Conservation (phyloP, 2,329 filamentous ascomycete genomes). For the Amylocarpus encephaloides region DNA sequence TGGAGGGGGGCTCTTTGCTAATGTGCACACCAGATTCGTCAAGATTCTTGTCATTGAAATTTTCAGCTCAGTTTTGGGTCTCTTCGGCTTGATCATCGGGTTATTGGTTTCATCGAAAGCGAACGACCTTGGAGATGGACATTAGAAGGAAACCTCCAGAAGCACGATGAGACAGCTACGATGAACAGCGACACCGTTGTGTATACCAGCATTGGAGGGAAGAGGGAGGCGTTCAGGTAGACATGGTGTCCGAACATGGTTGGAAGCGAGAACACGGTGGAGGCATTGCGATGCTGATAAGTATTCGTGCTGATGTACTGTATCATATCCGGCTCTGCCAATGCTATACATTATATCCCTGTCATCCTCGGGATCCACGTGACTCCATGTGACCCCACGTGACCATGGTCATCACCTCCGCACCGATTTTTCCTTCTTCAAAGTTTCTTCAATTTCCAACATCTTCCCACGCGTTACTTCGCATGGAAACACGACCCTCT, state of each 20-base stretch:
- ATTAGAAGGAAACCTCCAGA: background rate
- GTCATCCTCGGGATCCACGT: too few species aligned
- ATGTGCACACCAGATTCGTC: constrained; percentile 64
- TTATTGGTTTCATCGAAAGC: constrained; percentile 83
- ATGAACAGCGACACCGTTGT: constrained; percentile 5
- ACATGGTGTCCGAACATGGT: constrained; percentile 13
- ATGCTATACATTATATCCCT: background rate
- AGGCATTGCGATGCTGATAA: constrained; percentile 16
- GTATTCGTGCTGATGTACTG: too few species aligned
- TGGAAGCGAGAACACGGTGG: constrained; percentile 13
- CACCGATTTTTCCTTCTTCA: background rate
- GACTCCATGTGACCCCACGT: too few species aligned
- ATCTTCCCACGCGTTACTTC: background rate
- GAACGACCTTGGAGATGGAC: constrained; percentile 50
- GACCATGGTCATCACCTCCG: background rate
- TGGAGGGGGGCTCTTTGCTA: background rate
- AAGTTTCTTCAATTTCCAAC: background rate
- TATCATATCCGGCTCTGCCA: constrained; percentile 18
- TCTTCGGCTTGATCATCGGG: constrained; percentile 94
- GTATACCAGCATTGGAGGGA: constrained; percentile 17
- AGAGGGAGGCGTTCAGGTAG: constrained; percentile 22
- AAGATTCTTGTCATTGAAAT: constrained; percentile 99
- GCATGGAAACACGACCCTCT: too few species aligned
- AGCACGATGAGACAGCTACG: background rate
- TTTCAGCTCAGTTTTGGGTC: constrained; percentile 93